Evolutionary conservation across 306 rosid genomes (phyloP), one percentile per base, ranked within the genome.

Genomic region (Quercus bicolor): DNA sequence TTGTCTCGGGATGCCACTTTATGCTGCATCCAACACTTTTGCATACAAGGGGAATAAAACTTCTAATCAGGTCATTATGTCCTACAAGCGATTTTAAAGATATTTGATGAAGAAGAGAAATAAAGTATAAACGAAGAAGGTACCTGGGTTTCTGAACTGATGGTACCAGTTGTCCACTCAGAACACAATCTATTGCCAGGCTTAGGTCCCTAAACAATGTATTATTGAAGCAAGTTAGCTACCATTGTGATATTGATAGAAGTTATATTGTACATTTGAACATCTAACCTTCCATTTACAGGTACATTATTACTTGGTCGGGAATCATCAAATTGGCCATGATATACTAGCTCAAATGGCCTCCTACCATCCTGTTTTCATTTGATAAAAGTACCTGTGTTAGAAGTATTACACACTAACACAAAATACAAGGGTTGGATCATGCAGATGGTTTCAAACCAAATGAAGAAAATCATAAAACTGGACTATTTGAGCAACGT

Each of bases 21-120:
- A 92, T 94, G 85, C 97, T 86, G 87, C 98, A 94, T 90, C 97
- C 98, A 86, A 94, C 84, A 80, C 98, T 94, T 77, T n/a, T 77
- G 29, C 86, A 82, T 72, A 56, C 14, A 56, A n/a, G 51, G 53
- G 26, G 23, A 83, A 64, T 53, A 83, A n/a, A 72, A 10, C 9
- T 72, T 43, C 62, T 54, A 65, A 80, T 77, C 59, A 29, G 24
- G 31, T 73, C 71, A 81, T 23, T 45, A 61, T 26, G 78, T 45
- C 3, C 56, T 62, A 55, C 13, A 12, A 69, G 65, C 70, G 29
- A 68, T 54, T 45, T 56, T 24, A 69, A 80, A 57, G 55, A 56
- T 60, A 31, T 68, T 43, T 43, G 66, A 76, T 65, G 77, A 54
- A 53, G 53, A 82, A 81, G 78, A 34, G 15, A 70, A 73, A n/a